These are phyloP conservation scores for Amanita molliuscula DNA, from an alignment of 768 basidiomycete species.

Conservation along the genomic window DNA sequence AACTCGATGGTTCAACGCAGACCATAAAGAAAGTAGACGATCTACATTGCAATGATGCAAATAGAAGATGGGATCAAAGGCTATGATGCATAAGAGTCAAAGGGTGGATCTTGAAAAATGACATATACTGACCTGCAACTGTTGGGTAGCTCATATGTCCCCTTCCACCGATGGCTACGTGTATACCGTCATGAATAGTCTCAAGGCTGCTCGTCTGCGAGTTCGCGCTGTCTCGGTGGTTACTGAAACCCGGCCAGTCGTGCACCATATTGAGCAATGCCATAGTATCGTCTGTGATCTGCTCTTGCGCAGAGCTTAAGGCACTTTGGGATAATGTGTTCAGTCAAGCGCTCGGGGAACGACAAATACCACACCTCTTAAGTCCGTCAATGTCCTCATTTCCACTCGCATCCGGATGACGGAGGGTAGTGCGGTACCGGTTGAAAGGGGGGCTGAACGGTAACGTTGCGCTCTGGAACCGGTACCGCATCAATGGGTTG, in stretches of 20 bases:
- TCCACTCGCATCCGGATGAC: conserved; percentile 21
- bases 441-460: conserved; percentile 21
- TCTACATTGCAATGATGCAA: conserved; percentile 46
- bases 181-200: conserved; percentile 37
- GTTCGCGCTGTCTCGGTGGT: conserved; percentile 29
- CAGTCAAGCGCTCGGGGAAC: background rate
- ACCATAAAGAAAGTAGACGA: conserved; percentile 41
- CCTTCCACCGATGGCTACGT: conserved; percentile 29
- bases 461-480: conserved; percentile 19
- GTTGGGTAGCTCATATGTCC: conserved; percentile 32
- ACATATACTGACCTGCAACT: conserved; percentile 24
- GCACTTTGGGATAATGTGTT: conserved; percentile 9
- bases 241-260: conserved; percentile 37
- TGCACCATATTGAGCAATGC: conserved; percentile 25
- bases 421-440: conserved; percentile 23
- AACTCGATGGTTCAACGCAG: conserved; percentile 30
- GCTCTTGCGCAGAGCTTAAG: conserved; percentile 13
- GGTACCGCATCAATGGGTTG: conserved; percentile 26
- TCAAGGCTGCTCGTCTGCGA: conserved; percentile 37
- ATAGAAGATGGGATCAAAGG: conserved; percentile 44
- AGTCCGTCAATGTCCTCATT: conserved; percentile 21
- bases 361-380: conserved; percentile 13
- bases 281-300: conserved; percentile 23
- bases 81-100: conserved; percentile 13
- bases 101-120: background rate